Evolutionary conservation across 1,284 basidiomycete species (phyloP).

Genomic region (Clitocybe nebularis): DNA sequence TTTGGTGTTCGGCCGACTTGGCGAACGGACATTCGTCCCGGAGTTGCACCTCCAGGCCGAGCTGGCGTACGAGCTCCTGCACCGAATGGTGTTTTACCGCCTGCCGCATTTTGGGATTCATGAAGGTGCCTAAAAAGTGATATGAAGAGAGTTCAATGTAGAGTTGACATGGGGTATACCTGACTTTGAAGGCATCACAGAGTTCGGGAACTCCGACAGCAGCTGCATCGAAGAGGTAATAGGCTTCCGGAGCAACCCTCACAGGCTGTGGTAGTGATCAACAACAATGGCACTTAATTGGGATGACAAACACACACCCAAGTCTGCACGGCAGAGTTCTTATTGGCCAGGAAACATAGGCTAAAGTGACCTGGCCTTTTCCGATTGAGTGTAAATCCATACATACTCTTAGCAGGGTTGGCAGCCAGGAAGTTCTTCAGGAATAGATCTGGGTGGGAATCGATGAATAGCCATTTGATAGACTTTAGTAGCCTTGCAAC

Average conservation of each 20-base stretch:
- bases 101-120: conserved; percentile 70
- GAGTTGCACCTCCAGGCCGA: conserved; percentile 68
- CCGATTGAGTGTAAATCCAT: conserved; percentile 92
- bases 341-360: conserved; percentile 91
- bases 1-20: conserved; percentile 71
- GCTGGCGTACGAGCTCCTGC: conserved; percentile 75
- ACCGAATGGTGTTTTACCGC: conserved; percentile 78
- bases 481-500: conserved; percentile 28
- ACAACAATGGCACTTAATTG: conserved; percentile 5
- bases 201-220: conserved; percentile 88
- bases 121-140: conserved; percentile 59
- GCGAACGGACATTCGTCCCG: conserved; percentile 71
- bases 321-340: conserved; percentile 84
- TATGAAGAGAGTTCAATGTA: conserved; percentile 12
- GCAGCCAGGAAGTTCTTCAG: conserved; percentile 89
- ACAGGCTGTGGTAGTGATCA: conserved; percentile 59
- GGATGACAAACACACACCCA: conserved; percentile 58
- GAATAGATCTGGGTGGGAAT: conserved; percentile 63
- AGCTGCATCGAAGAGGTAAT: conserved; percentile 83
- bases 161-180: conserved; percentile 39
- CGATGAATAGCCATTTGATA: neutral
- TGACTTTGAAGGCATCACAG: conserved; percentile 94
- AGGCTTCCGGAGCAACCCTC: conserved; percentile 86
- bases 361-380: conserved; percentile 91
- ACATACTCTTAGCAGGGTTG: conserved; percentile 92